Base-by-base conservation (phyloP, 2,329 filamentous ascomycete genomes). In the Colletotrichum orchidophilum region DNA sequence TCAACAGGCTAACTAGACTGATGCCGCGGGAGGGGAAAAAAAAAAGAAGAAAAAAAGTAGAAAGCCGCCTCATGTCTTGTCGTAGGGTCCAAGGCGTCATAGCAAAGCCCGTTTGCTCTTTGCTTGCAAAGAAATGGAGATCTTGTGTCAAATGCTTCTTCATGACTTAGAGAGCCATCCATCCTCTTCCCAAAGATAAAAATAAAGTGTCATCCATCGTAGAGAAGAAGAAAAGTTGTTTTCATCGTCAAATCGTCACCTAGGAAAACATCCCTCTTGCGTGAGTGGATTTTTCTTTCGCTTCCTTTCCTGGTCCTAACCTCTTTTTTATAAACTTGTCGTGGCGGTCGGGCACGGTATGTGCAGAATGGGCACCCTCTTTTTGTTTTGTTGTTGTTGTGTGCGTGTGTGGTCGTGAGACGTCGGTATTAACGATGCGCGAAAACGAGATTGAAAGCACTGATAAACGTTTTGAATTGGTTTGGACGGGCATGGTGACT, bases 61-160 rank as follows among this genome's bases (percentile, higher is more conserved):
- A 72, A 66, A 58, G 63, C 67, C 62, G 58, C 62, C 71, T 63
- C 55, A 67, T 66, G 50, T 63, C 71, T 58, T 66, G 67, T 73
- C 71, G 62, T 73, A 50, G 65, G 50, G 39, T 68, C 68, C 62
- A 61, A 72, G 67, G 62, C 67, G 57, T 72, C 67, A 57, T 71
- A 72, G 70, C 70, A 72, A 72, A 71, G 70, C 55, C 21, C 58
- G 53, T 72, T 39, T 72, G 46, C 66, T 72, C 46, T 33, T 72
- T 70, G 70, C 67, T 66, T 53, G 66, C 55, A 27, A 71, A 54
- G 24, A 52, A 66, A 65, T n/a, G 26, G 33, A 42, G n/a, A 46
- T n/a, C 29, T 46, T 21, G 31, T 18, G 24, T 26, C 13, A 13
- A 31, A 18, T n/a, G 24, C 26, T 9, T 42, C 26, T 26, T 24